Evolutionary conservation across 2,329 filamentous ascomycete genomes (phyloP).

Genomic region (Fusarium mexicanum): DNA sequence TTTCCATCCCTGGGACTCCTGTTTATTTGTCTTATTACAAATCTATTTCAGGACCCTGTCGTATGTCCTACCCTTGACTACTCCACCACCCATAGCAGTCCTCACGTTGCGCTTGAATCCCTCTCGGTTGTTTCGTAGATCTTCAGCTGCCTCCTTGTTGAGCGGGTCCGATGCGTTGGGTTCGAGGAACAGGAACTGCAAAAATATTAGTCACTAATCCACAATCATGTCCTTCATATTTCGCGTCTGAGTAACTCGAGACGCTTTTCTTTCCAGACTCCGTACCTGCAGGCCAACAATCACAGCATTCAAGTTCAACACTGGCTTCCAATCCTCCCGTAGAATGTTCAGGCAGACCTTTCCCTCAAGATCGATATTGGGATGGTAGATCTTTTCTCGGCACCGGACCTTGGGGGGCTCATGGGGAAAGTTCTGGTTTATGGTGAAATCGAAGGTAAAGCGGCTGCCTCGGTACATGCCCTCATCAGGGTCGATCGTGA

Average conservation of each 20-base stretch:
- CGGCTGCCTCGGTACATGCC: slow-evolving; percentile 86
- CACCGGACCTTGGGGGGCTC: slow-evolving; percentile 98
- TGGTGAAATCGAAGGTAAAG: slow-evolving; percentile 91
- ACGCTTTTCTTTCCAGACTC: neutral
- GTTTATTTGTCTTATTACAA: neutral
- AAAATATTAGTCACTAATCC: slow-evolving; percentile 30
- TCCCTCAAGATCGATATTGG: slow-evolving; percentile 96
- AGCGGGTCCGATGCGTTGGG: slow-evolving; percentile 97
- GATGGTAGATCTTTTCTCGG: slow-evolving; percentile 98
- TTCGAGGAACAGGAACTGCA: slow-evolving; percentile 93
- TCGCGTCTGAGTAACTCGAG: neutral
- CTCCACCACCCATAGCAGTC: slow-evolving; percentile 82
- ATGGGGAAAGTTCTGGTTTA: slow-evolving; percentile 95
- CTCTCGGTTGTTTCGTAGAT: slow-evolving; percentile 85
- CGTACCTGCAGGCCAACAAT: slow-evolving; percentile 89
- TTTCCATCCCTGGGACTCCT: slow-evolving; percentile 13
- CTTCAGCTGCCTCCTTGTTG: slow-evolving; percentile 97
- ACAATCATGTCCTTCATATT: neutral
- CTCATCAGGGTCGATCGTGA: slow-evolving; percentile 87
- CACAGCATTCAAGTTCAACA: slow-evolving; percentile 94
- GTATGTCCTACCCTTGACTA: slow-evolving; percentile 76
- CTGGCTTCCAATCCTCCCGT: slow-evolving; percentile 98
- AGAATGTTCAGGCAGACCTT: slow-evolving; percentile 99
- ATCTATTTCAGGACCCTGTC: slow-evolving; percentile 78
- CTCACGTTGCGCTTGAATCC: slow-evolving; percentile 92